Conservation (phyloP, 257 asterid genomes). For the Solanum lignicaule region DNA sequence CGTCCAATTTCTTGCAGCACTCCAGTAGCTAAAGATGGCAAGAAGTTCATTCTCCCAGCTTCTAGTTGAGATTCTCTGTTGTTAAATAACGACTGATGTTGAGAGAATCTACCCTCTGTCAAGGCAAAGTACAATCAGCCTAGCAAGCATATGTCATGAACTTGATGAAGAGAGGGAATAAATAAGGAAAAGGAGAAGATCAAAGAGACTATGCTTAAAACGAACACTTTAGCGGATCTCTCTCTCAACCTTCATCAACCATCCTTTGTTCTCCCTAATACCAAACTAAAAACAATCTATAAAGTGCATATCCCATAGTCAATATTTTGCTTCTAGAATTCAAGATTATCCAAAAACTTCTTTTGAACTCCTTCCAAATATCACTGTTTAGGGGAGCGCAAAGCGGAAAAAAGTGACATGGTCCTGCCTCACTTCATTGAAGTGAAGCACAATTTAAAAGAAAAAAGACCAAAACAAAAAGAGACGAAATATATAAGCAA, state of each 20-base stretch:
- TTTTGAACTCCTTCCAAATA: not conserved
- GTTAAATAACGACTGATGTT: conserved; percentile 25
- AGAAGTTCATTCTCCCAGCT: conserved; percentile 35
- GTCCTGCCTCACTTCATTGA: not conserved
- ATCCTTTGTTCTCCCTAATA: not conserved
- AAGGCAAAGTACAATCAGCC: conserved; percentile 4
- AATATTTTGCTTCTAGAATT: not conserved
- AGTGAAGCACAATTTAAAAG: not conserved
- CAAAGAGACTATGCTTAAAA: not conserved
- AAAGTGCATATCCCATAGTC: not conserved
- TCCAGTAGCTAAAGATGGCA: conserved; percentile 46
- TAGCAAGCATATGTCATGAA: not conserved
- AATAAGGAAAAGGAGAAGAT: not conserved
- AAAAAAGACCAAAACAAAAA: not conserved
- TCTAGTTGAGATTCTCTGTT: conserved; percentile 47
- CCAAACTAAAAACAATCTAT: not conserved
- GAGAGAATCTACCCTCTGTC: conserved; percentile 31
- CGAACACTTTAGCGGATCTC: not conserved
- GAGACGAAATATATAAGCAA: not conserved
- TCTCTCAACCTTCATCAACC: not conserved
- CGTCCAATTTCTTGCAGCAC: conserved; percentile 92
- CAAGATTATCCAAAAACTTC: not conserved
- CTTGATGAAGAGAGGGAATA: not conserved
- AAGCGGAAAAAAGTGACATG: not conserved
- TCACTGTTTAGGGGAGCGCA: not conserved